phyloP scores from a whole-genome alignment of 2,329 filamentous ascomycete species.

The Diplodia corticola region DNA sequence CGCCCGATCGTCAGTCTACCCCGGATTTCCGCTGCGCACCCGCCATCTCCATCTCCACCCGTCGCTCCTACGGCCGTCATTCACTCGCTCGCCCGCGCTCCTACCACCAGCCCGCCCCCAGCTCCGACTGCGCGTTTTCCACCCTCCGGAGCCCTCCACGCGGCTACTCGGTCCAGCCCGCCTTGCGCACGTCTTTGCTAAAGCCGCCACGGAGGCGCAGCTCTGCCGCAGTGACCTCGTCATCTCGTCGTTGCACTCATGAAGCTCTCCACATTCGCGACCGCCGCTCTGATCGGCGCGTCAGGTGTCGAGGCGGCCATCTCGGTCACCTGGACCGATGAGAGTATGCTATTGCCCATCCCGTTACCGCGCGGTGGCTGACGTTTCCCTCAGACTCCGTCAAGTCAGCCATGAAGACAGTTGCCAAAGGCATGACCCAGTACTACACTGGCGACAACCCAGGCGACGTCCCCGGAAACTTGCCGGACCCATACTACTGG shows the following conservation, averaged over 20 bases:
- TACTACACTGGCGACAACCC: slow-evolving; percentile 21
- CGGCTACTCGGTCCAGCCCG: background rate
- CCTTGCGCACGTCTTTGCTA: background rate
- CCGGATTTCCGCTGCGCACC: slow-evolving; percentile 22
- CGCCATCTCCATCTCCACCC: slow-evolving; percentile 20
- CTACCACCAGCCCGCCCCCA: slow-evolving; percentile 8
- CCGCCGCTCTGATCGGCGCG: slow-evolving; percentile 35
- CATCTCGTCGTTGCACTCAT: slow-evolving; percentile 26
- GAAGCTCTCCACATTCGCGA: slow-evolving; percentile 38
- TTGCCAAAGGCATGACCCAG: slow-evolving; percentile 20
- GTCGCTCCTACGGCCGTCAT: slow-evolving; percentile 6
- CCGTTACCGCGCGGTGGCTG: background rate
- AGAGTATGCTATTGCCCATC: background rate
- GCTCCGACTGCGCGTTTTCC: background rate
- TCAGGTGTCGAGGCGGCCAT: slow-evolving; percentile 35
- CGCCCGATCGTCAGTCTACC: slow-evolving; percentile 12
- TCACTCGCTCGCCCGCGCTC: slow-evolving; percentile 17
- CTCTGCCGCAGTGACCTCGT: background rate
- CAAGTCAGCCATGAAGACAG: slow-evolving; percentile 15
- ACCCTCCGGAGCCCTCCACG: background rate
- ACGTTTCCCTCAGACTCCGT: slow-evolving; percentile 13
- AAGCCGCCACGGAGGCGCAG: slow-evolving; percentile 1
- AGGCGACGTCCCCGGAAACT: slow-evolving; percentile 48
- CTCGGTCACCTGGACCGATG: slow-evolving; percentile 27
- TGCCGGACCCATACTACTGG: slow-evolving; percentile 47